These are phyloP conservation scores for Funneliformis caledonium DNA, from an alignment of 371 early-diverging fungal species.

Conservation along the genomic window DNA sequence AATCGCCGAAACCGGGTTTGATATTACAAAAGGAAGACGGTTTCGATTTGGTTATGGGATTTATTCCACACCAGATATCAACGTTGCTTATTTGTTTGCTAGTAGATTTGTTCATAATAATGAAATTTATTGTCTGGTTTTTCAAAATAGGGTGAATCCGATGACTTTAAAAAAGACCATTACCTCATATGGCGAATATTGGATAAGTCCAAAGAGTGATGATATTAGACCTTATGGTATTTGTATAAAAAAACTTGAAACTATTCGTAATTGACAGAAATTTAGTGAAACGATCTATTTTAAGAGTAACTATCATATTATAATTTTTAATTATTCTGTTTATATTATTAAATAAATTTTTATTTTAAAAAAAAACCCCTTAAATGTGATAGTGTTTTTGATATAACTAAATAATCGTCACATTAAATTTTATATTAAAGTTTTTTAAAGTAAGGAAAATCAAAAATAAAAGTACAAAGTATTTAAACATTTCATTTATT, in stretches of 20 bases:
- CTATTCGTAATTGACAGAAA: too few species aligned
- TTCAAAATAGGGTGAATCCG: conserved; percentile 29
- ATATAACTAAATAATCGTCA: too few species aligned
- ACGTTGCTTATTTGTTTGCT: conserved; percentile 14
- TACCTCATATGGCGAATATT: conserved; percentile 18
- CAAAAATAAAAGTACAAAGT: too few species aligned
- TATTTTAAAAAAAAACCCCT: too few species aligned
- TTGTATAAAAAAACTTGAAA: conserved; percentile 6
- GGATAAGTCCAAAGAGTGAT: conserved; percentile 1
- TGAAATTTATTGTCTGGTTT: neutral
- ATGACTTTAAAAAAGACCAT: neutral
- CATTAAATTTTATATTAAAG: too few species aligned
- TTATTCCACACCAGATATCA: conserved; percentile 30
- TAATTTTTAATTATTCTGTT: too few species aligned
- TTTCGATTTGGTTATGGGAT: conserved; percentile 30
- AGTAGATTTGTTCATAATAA: neutral
- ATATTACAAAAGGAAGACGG: conserved; percentile 22
- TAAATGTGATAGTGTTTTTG: too few species aligned
- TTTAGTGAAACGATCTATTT: too few species aligned
- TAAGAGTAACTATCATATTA: too few species aligned
- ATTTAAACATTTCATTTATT: too few species aligned
- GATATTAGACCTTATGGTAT: conserved; percentile 35
- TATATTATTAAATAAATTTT: too few species aligned
- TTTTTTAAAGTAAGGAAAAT: too few species aligned
- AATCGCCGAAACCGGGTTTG: conserved; percentile 27